Percentiles rank a stretch among this genome's conserved stretches.
Evolutionary conservation across 495 filamentous ascomycete genomes (phyloP).

Genomic region (Neurospora sp.): DNA sequence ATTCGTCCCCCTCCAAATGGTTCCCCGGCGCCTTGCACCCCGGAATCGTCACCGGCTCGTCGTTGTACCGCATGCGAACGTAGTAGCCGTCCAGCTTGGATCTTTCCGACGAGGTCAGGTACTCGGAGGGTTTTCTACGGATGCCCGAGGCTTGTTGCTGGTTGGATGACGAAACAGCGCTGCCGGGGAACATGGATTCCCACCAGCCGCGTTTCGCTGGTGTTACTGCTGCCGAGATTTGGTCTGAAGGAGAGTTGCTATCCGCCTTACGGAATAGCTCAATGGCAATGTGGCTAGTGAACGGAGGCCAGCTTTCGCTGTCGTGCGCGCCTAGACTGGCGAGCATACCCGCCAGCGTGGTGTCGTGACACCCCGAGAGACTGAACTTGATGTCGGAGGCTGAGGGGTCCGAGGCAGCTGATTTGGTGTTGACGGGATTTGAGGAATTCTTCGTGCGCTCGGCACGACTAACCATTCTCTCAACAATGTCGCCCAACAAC

Average conservation of each 20-base stretch:
- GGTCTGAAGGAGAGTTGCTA: background rate
- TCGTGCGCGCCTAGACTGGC: constrained; percentile 71
- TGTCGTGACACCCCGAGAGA: constrained; percentile 88
- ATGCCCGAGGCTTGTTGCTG: constrained; percentile 21
- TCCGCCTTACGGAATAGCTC: constrained; percentile 64
- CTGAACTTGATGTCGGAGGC: constrained; percentile 40
- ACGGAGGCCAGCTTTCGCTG: constrained; percentile 72
- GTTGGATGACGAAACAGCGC: constrained; percentile 8
- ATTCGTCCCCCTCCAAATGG: constrained; percentile 80
- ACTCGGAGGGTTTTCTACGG: constrained; percentile 39
- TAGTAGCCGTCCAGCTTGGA: constrained; percentile 59
- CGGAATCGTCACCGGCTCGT: constrained; percentile 66
- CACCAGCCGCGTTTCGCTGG: constrained; percentile 34
- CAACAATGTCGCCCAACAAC: constrained; percentile 74
- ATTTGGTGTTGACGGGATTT: background rate
- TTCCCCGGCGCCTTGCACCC: constrained; percentile 69
- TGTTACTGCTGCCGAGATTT: background rate
- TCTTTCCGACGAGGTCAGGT: constrained; percentile 41
- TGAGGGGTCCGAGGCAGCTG: background rate
- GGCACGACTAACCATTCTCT: constrained; percentile 66
- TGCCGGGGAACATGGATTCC: constrained; percentile 29
- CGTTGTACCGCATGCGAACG: constrained; percentile 93
- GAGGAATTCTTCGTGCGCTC: constrained; percentile 24
- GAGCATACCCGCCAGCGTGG: constrained; percentile 73
- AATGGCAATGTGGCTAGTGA: constrained; percentile 81